Percentiles rank a stretch among this genome's conserved stretches.
Evolutionary conservation across 805 yeast species (phyloP).

Genomic region (Candida jianshihensis): DNA sequence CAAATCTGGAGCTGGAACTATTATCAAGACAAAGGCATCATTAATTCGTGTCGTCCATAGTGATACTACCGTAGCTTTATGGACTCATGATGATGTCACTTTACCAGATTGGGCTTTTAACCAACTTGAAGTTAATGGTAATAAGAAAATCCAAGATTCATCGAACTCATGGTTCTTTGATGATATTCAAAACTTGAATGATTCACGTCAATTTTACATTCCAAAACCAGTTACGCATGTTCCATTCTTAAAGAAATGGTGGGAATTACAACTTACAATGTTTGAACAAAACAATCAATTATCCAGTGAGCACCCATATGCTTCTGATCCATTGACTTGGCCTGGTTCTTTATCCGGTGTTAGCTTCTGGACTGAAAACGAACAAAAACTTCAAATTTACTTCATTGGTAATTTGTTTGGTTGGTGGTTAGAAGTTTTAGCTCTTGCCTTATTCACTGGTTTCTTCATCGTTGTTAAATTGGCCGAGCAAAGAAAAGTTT

Average conservation of each 20-base stretch:
- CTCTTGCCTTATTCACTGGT: slow-evolving; percentile 57
- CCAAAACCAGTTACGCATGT: slow-evolving; percentile 57
- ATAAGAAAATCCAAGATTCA: slow-evolving; percentile 64
- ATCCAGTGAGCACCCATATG: slow-evolving; percentile 88
- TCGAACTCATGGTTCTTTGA: slow-evolving; percentile 76
- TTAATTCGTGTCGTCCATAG: slow-evolving; percentile 69
- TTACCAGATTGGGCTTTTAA: slow-evolving; percentile 94
- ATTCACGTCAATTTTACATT: slow-evolving; percentile 51
- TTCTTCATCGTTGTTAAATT: slow-evolving; percentile 68
- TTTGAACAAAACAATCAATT: slow-evolving; percentile 87
- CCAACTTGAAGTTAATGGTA: slow-evolving; percentile 94
- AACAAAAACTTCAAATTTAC: slow-evolving; percentile 69
- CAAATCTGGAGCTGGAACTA: slow-evolving; percentile 41
- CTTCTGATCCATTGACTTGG: slow-evolving; percentile 89
- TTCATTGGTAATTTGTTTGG: slow-evolving; percentile 88
- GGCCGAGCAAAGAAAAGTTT: slow-evolving; percentile 63
- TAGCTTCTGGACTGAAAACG: slow-evolving; percentile 85
- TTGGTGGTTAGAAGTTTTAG: slow-evolving; percentile 75
- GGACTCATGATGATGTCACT: slow-evolving; percentile 79
- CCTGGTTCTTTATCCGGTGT: slow-evolving; percentile 87
- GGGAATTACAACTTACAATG: slow-evolving; percentile 84
- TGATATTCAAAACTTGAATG: slow-evolving; percentile 56
- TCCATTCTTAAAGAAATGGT: slow-evolving; percentile 82
- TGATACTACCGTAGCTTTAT: slow-evolving; percentile 85
- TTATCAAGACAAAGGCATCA: slow-evolving; percentile 64